phyloP scores from a whole-genome alignment of 495 filamentous ascomycete species.

The Aspergillus asperescens region DNA sequence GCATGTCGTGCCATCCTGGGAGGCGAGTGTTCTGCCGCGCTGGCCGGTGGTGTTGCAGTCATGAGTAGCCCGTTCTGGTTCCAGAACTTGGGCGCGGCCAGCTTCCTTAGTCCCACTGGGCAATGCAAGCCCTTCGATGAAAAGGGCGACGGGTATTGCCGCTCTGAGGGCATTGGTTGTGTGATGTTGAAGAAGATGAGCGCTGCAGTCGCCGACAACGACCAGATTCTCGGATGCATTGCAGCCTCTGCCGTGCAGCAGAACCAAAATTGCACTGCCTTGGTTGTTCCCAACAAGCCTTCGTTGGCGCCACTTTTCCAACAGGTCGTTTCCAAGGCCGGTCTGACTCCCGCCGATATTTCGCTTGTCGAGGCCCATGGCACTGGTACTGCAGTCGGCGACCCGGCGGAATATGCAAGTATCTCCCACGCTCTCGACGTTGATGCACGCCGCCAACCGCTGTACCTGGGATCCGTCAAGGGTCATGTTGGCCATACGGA shows the following conservation, averaged over 20 bases:
- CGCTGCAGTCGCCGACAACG: constrained; percentile 31
- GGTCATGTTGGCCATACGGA: constrained; percentile 46
- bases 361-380: constrained; percentile 48
- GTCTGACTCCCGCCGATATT: constrained; percentile 31
- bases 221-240: constrained; percentile 39
- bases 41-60: constrained; percentile 38
- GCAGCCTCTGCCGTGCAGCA: constrained; percentile 24
- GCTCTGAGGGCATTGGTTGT: constrained; percentile 37
- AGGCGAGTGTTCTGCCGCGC: constrained; percentile 27
- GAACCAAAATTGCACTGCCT: constrained; percentile 38
- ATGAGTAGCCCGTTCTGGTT: constrained; percentile 22
- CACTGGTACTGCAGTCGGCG: constrained; percentile 42
- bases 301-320: constrained; percentile 51
- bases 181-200: constrained; percentile 34
- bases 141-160: constrained; percentile 33
- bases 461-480: constrained; percentile 40
- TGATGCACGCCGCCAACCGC: not conserved
- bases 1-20: constrained; percentile 27
- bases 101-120: constrained; percentile 23
- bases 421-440: not conserved
- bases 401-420: constrained; percentile 21
- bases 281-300: constrained; percentile 50
- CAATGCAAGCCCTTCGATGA: constrained; percentile 19
- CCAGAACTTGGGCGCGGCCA: constrained; percentile 8
- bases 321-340: constrained; percentile 43